Base-by-base conservation (phyloP, 495 filamentous ascomycete genomes). In the Penicillium samsonianum region DNA sequence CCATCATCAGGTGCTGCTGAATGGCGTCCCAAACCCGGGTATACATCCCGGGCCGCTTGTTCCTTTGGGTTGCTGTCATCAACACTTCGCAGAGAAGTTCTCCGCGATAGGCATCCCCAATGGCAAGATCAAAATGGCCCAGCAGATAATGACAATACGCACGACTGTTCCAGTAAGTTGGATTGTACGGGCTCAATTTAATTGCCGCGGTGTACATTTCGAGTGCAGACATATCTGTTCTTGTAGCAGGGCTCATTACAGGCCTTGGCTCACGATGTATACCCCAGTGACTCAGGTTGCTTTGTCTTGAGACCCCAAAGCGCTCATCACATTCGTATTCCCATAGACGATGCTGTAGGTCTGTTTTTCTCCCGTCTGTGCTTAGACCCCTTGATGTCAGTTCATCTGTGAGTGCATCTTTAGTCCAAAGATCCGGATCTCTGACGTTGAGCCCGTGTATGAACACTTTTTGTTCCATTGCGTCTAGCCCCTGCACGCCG, bases 21-120 rank as follows among this genome's bases (percentile, higher is more conserved):
- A 76, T 62, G 1, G 72, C 68, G 46, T 73, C 61, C 58, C 62
- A 69, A 8, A 73, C 60, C 3, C 59, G 55, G 8, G 54, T 35
- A 48, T 74, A 68, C 8, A 76, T 57, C 3, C 70, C 70, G 2
- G 64, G 58, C 23, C 58, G 62, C 16, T 45, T 52, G 62, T 28
- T 61, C 31, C 9, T 20, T 17, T 6, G 38, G 20, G n/a, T 69
- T 60, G 19, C 47, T 23, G 9, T 42, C n/a, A 38, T 53, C 38
- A 76, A 47, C 6, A 70, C 60, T 22, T 76, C 67, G 33, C 65
- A 70, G 4, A 96, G 79, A 28, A 95, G 78, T 4, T 92, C 79
- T 7, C 90, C 89, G 52, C 88, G 85, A 69, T 96, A 94, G 12
- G 89, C 88, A 67, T 94, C 92, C 25, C 89, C 89, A 33, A 87